Base-by-base conservation (phyloP, 2,329 filamentous ascomycete species). In the Fusarium tjaetaba region DNA sequence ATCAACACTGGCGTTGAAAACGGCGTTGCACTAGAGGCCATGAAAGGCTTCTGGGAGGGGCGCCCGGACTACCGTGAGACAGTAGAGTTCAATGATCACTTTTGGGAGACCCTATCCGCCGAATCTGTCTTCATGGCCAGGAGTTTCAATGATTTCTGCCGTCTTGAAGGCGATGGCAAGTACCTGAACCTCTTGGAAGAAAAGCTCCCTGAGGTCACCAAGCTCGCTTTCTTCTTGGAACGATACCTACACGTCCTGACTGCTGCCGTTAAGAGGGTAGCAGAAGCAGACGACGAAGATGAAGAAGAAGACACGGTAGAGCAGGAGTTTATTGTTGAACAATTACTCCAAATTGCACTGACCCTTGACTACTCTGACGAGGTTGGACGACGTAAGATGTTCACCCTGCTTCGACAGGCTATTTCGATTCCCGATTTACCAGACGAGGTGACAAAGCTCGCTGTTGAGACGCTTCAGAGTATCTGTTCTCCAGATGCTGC, bases 331-430 rank as follows among this genome's bases (percentile, higher is more conserved):
- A 93, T 98, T 71, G 93, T 98, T 43, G 95, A 98, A 81, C 97
- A 99, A 80, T 87, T 99, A 65, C 90, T 99, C 41, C 93, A 98
- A 77, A 97, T 99, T 79, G 93, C 94, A 10, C 88, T 95, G 68
- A 97, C 94, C 3, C 89, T 98, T 57, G 96, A 99, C 82, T 99
- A 98, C 82, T 95, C 94, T n/a, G 96, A 99, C 79, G 96, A 98
- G 82, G 94, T 97, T 71, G 96, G 96, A 56, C 90, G 96, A 73
- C 89, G 96, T 66, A 97, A 97, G 84, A 98, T 99, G 95, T 98
- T 97, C 81, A 91, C 94, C 24, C 88, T 98, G 39, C 89, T 98
- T 68, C 90, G 96, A 62, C 94, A 97, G 80, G 92, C 93, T 4
- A 86, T 99, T 22, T 95, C 95, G 1, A 92, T 95, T 59, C 90